A percentile compares a stretch with the other conserved stretches of the same genome.
Conservation (phyloP, 768 basidiomycete genomes). For the Mycena maculata region DNA sequence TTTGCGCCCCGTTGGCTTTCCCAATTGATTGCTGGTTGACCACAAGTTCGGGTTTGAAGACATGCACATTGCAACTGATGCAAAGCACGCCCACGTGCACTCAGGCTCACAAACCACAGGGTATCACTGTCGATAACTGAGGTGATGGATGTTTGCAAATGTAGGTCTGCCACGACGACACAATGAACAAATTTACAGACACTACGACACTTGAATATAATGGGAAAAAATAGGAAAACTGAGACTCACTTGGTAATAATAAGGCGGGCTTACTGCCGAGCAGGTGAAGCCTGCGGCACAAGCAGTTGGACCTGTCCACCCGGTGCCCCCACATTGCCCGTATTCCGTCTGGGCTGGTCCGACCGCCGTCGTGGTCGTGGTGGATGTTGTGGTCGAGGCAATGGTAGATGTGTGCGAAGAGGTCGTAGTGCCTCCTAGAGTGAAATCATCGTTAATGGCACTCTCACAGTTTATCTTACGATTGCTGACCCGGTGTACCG, state of each 20-base stretch:
- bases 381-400: slow-evolving; percentile 36
- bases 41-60: background rate
- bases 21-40: background rate
- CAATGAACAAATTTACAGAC: slow-evolving; percentile 32
- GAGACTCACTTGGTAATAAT: slow-evolving; percentile 62
- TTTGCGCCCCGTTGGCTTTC: background rate
- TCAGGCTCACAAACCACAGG: slow-evolving; percentile 10
- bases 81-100: too few species aligned
- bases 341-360: slow-evolving; percentile 56
- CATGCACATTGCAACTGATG: too few species aligned
- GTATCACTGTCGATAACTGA: background rate
- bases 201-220: slow-evolving; percentile 29
- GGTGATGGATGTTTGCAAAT: background rate
- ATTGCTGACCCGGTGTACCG: background rate
- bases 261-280: slow-evolving; percentile 60
- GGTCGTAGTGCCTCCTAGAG: slow-evolving; percentile 34
- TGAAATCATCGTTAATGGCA: slow-evolving; percentile 17
- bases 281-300: slow-evolving; percentile 58
- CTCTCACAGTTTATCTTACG: background rate
- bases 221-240: background rate
- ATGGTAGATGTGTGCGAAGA: slow-evolving; percentile 32
- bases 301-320: slow-evolving; percentile 58
- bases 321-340: slow-evolving; percentile 66
- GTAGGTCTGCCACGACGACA: background rate
- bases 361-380: slow-evolving; percentile 49